Evolutionary conservation across 1,284 basidiomycete species (phyloP), one percentile per base, ranked within the genome.

Genomic region (Wolfiporia cocos): DNA sequence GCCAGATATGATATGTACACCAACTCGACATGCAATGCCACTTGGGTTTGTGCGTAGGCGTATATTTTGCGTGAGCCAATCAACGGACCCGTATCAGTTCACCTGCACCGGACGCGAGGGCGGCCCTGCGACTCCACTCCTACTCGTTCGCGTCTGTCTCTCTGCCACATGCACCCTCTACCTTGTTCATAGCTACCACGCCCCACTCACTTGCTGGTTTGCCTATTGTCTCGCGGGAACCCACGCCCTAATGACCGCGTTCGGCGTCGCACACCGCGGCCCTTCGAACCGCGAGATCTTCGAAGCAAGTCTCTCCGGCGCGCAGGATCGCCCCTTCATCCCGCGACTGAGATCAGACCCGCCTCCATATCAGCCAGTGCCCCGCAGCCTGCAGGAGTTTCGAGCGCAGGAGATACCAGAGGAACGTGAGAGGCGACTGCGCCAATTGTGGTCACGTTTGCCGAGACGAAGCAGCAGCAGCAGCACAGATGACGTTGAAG

Each of bases 361-460:
- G 36, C 57, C 62, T 39, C 46, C 63, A 33, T 62, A 62, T 54
- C 61, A 59, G 42, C 65, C 63, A 12, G 53, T 67, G 34, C 71
- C 77, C 14, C 62, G 63, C 37, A 74, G 69, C 41, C 71, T 88
- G 30, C 59, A 68, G 31, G 80, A 81, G 49, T 87, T 86, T 54
- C 73, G 83, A 38, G 65, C 68, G 47, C 67, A 63, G 33, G 86
- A 89, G 62, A 81, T 83, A 26, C 62, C 65, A 44, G 75, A 74
- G 47, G 67, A 66, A 48, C 66, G 86, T 37, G 80, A 83, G 58
- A 66, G 62, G 41, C 71, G 75, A 34, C 60, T 88, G 41, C 68
- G 70, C 44, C 70, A 69, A 37, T 57, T 87, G 26, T 89, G 84
- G 83, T 65, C 66, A 45, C 71, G 70, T 41, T 69, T 89, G 26